Evolutionary conservation across 352 stramenopile genomes (phyloP), one percentile per base, ranked within the genome.

Genomic region (Pythium myriotylum): DNA sequence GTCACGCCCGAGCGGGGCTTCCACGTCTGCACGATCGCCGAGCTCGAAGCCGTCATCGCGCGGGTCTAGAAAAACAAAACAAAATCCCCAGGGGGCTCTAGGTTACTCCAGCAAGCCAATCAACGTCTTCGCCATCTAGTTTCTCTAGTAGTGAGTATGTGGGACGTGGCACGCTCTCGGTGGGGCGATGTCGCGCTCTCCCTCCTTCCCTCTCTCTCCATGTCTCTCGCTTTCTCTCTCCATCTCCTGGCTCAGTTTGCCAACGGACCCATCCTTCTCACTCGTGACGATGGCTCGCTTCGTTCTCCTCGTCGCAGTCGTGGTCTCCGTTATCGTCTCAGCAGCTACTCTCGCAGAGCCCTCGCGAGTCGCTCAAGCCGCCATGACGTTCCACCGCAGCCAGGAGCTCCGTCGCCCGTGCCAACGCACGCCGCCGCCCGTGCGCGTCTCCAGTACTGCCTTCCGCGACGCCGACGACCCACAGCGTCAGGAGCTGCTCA

Each of bases 1-100:
- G 95, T 99, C 17, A 99, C 95, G 41, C 72, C 79, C 51, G 90
- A 96, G 16, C 91, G 97, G 65, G 97, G 97, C 48, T 99, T 99
- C 86, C 90, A 99, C 70, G 88, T 98, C 57, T 98, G 94, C 65
- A 95, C 79, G 41, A 69, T 81, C 12, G 84, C 97, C 27, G 92
- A 99, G 77, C 88, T 99, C 19, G 88, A 97, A 51, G 80, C 76
- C 27, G 91, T 98, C 57, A 92, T 99, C 48, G 76, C 79, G 23
- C 82, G 84, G 54, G 73, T 95, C 52, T 97, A 84, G 27, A 70
- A 55, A 53, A 39, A 17, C 16, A 20, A 16, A 43, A 35, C 40
- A 41, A 40, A 59, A 5, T 10, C 29, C 29, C 29, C 29, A 5
- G 5, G 10, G 37, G 42, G 51, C 26, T 62, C 55, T 62, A 62